Base-by-base conservation (phyloP, 2,329 filamentous ascomycete species). In the Trichoderma semiorbis region DNA sequence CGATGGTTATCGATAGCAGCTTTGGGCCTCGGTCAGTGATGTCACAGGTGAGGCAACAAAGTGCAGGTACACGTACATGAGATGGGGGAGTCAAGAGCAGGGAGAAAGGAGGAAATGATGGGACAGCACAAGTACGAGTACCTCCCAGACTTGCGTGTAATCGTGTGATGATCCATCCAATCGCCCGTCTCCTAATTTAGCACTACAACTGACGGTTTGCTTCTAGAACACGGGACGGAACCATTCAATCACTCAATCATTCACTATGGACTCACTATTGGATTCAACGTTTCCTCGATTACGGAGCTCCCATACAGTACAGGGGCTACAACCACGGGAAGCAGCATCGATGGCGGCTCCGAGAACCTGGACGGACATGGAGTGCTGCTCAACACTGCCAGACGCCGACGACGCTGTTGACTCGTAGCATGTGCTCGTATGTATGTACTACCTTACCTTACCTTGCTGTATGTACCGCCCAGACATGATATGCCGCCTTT, bases 1-100 rank as follows among this genome's bases (percentile, higher is more conserved):
- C 57, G 30, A 69, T 3, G 28, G 57, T 62, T 69, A 69, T 69
- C 67, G 67, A 69, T 69, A 69, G 21, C n/a, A 5, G 5, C 5
- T 30, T 30, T 26, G 11, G 64, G 39, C 39, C 47, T 67, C 64
- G 64, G 64, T 24, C 53, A 67, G 47, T 53, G 26, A 32, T 34
- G 28, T 24, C 36, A 8, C 14, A 21, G 43, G 43, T 21, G 43
- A 21, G 43, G n/a, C 5, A 21, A 6, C 43, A 24, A 12, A 24
- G n/a, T 53, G 47, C 47, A 53, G 5, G 47, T 53, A 53, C 47
- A 24, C n/a, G 47, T 53, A 53, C 47, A 24, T 53, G 47, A 24
- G n/a, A 53, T 5, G 10, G n/a, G 43, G 47, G 21, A 7, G 11
- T 0, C n/a, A 10, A 50, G 43, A 50, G 43, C 43, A 50, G 10